Conservation (phyloP, 441 rosid genomes). For the Adansonia gregorii region DNA sequence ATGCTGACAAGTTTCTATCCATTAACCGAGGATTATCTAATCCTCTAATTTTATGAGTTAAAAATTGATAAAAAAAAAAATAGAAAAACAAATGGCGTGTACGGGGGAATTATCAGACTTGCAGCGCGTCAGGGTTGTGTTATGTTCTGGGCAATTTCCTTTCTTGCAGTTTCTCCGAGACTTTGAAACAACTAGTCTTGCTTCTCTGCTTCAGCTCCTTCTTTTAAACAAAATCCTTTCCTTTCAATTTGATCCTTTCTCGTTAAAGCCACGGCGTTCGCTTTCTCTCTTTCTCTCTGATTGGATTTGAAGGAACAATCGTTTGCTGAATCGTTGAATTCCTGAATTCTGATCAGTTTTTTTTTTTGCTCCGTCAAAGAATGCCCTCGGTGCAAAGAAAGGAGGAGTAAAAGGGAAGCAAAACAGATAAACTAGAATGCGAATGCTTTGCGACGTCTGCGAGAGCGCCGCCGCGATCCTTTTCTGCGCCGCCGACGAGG, state of each 20-base stretch:
- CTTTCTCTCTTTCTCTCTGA: neutral
- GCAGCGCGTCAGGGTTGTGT: conserved; percentile 5
- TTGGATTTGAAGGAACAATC: conserved; percentile 5
- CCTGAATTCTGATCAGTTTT: neutral
- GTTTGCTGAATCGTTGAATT: neutral
- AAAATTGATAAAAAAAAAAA: neutral
- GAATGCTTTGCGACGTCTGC: conserved; percentile 84
- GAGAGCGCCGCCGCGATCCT: conserved; percentile 85
- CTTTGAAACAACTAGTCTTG: neutral
- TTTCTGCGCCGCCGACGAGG: conserved; percentile 94
- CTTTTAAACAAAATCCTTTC: neutral
- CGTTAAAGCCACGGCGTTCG: neutral
- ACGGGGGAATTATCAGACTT: neutral
- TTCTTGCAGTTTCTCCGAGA: conserved; percentile 13
- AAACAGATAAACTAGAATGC: conserved; percentile 43
- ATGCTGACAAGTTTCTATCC: neutral
- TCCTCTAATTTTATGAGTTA: neutral
- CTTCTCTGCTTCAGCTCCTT: conserved; percentile 14
- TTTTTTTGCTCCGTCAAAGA: neutral
- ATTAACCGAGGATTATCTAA: neutral
- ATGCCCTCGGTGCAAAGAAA: conserved; percentile 11
- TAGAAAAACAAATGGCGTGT: neutral
- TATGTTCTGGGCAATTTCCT: neutral
- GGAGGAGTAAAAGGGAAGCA: neutral
- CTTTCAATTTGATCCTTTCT: conserved; percentile 7